Base-by-base conservation (phyloP, 352 stramenopile species). In the Phytophthora sojae region DNA sequence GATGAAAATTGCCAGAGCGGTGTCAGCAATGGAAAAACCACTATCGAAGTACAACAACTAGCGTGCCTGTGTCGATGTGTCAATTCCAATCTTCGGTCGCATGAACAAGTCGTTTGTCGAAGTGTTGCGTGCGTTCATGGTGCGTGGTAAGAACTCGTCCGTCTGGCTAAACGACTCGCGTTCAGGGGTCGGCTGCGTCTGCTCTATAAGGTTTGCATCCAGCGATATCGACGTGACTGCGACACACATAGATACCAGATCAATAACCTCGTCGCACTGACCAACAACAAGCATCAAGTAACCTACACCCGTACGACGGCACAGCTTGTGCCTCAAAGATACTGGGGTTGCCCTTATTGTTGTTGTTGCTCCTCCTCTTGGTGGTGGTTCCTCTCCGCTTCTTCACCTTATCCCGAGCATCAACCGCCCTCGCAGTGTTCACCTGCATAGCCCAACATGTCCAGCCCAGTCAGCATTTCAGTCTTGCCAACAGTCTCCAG, bases 11-110 rank as follows among this genome's bases (percentile, higher is more conserved):
- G 19, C 51, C 0, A 1, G 45, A 51, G 45, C 15, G 56, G 39
- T 6, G 6, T n/a, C 17, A 30, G 29, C 4, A 7, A 53, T 42
- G 2, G 35, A 39, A 60, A 1, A 55, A 12, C 6, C 37, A 30
- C 19, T n/a, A 42, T 25, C 21, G 47, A 12, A 42, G 35, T 42
- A 42, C 11, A 17, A 5, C 4, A 15, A 17, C 15, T 17, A 42
- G 15, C 15, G 15, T 49, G 83, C 86, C 83, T 94, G 83, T 4
- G 90, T 96, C 17, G 68, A 82, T 2, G 73, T 87, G 50, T 96
- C 90, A 12, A 96, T 72, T 29, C 88, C 90, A 17, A 85, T 86
- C 69, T 95, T 96, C 12, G 79, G 83, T 7, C 81, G 79, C 30
- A 88, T 66, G 68, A 90, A 93, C 26, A 63, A 39, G 61, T 85